Evolutionary conservation across 352 stramenopile species (phyloP), one percentile per base, ranked within the genome.

Genomic region (Pseudoperonospora humuli): DNA sequence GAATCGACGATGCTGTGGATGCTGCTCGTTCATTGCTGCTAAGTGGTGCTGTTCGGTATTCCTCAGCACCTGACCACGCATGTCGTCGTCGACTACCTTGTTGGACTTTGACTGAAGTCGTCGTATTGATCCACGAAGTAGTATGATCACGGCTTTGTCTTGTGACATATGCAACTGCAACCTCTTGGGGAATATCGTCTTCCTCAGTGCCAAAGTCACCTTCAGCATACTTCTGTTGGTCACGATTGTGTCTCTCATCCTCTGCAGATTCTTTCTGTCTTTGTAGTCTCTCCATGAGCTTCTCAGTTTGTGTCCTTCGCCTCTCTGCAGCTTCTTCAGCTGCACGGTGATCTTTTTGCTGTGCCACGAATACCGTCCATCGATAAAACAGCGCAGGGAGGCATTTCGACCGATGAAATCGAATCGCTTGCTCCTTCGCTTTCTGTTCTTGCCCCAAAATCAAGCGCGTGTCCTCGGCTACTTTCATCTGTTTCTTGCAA

Each of bases 351-450:
- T 81, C 62, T 31, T 67, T 67, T 19, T 38, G 20, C 11, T 61
- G 57, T 15, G 18, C 43, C 7, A 58, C 46, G 13, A 45, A 54
- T 13, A 28, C 36, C 1, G n/a, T 34, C 75, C 75, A 87, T 3
- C 31, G 54, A 32, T 79, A 74, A 40, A 87, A 85, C 68, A 54
- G 77, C 19, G 39, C 41, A 0, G 71, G 58, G 14, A 87, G 37
- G 14, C 50, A 52, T 26, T 55, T 71, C 3, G 38, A 25, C 3
- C 70, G 63, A 44, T 59, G 45, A 40, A 83, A 77, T 8, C 39
- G 21, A 7, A 62, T 45, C 0, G 72, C 75, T 24, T 44, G 46
- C 9, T 64, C 37, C n/a, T n/a, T n/a, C n/a, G n/a, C n/a, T n/a
- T n/a, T n/a, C n/a, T n/a, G n/a, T n/a, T n/a, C n/a, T n/a, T 13